Percentiles rank a stretch among this genome's conserved stretches.
These are phyloP conservation scores for Pyrus communis DNA, from an alignment of 306 rosid genomes.

Conservation along the genomic window DNA sequence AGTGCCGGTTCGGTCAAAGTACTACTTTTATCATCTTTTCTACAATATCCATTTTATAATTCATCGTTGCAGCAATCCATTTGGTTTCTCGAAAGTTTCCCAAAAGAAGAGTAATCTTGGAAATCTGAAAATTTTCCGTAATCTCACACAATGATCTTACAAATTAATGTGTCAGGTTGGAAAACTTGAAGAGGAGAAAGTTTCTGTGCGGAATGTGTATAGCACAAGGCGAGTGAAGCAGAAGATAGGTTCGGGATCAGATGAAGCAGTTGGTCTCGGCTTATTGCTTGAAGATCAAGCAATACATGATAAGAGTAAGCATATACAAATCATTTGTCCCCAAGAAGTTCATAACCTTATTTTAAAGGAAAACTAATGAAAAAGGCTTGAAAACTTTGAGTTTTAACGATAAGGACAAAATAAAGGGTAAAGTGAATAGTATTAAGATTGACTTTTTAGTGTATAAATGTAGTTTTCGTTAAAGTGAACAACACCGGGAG, in stretches of 20 bases:
- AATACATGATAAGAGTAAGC: not conserved
- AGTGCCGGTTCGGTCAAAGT: not conserved
- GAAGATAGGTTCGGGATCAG: not conserved
- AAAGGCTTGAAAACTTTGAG: too few species aligned
- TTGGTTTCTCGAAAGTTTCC: not conserved
- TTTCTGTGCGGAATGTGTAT: not conserved
- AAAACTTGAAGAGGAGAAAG: not conserved
- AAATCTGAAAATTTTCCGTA: not conserved
- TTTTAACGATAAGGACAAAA: too few species aligned
- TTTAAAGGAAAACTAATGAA: not conserved
- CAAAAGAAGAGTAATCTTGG: not conserved
- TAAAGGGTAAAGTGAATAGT: too few species aligned
- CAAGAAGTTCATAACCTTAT: not conserved
- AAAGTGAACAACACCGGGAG: too few species aligned
- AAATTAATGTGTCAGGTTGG: not conserved
- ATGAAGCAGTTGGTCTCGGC: not conserved
- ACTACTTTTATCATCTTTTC: not conserved
- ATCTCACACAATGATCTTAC: not conserved
- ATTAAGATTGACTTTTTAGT: too few species aligned
- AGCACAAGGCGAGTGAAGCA: not conserved
- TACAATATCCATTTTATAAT: not conserved
- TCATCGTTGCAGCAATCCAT: not conserved
- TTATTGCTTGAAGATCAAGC: not conserved
- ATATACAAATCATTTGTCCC: not conserved
- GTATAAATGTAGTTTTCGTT: too few species aligned